Evolutionary conservation across 2,329 filamentous ascomycete species (phyloP).

Genomic region (Calonectria naviculata): DNA sequence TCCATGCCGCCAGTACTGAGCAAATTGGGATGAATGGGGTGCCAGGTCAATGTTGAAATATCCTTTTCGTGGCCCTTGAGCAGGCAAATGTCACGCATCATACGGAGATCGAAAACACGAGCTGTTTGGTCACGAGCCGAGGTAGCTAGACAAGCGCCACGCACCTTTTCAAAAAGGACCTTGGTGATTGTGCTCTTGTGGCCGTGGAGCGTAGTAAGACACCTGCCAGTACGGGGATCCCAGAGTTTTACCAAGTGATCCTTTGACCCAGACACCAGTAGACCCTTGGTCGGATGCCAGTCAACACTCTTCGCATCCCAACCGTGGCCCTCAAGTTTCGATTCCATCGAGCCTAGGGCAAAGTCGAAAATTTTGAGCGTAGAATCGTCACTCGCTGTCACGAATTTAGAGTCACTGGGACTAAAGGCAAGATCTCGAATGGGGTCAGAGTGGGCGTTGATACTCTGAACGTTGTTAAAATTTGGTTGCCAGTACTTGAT

Average conservation of each 20-base stretch:
- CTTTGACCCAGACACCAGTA: slow-evolving; percentile 96
- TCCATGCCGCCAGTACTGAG: slow-evolving; percentile 92
- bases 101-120: slow-evolving; percentile 92
- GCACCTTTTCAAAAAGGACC: slow-evolving; percentile 87
- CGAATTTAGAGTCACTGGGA: slow-evolving; percentile 94
- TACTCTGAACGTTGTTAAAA: slow-evolving; percentile 98
- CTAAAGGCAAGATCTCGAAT: slow-evolving; percentile 94
- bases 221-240: slow-evolving; percentile 93
- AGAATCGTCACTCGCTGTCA: slow-evolving; percentile 94
- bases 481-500: slow-evolving; percentile 99
- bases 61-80: slow-evolving; percentile 97
- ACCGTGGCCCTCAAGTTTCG: slow-evolving; percentile 88
- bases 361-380: slow-evolving; percentile 98
- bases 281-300: slow-evolving; percentile 95
- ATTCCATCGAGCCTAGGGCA: slow-evolving; percentile 84
- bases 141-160: slow-evolving; percentile 87
- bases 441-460: slow-evolving; percentile 89
- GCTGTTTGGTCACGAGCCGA: slow-evolving; percentile 94
- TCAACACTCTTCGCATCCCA: slow-evolving; percentile 98
- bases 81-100: slow-evolving; percentile 98
- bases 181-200: slow-evolving; percentile 98
- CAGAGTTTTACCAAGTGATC: slow-evolving; percentile 98
- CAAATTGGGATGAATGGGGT: slow-evolving; percentile 89
- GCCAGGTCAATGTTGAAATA: slow-evolving; percentile 91
- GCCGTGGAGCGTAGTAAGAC: slow-evolving; percentile 92